Evolutionary conservation across 2,329 filamentous ascomycete genomes (phyloP).

Genomic region (Berkeleyomyces basicola): DNA sequence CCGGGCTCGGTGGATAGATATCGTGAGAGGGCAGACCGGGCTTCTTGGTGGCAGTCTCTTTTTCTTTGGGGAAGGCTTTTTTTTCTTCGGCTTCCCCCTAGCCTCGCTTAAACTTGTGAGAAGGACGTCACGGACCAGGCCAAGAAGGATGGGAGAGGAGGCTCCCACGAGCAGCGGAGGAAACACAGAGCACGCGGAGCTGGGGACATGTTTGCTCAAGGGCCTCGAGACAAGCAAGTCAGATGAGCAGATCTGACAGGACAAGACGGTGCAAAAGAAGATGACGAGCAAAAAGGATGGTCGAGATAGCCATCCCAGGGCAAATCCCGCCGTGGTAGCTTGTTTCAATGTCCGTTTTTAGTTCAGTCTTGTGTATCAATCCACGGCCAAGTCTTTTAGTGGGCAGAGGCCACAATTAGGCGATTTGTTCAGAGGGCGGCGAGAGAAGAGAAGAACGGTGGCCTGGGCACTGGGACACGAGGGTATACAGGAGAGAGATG

Average conservation of each 20-base stretch:
- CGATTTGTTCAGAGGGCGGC: not conserved
- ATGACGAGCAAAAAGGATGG: not conserved
- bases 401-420: not conserved
- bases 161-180: not conserved
- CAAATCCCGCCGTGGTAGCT: not conserved
- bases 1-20: not conserved
- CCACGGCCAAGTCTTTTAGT: not conserved
- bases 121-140: not conserved
- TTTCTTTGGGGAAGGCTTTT: not conserved
- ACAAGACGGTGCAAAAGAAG: not conserved
- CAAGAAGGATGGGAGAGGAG: not conserved
- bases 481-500: not conserved
- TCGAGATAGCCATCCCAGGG: not conserved
- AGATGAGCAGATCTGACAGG: not conserved
- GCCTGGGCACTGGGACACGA: not conserved
- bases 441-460: not conserved
- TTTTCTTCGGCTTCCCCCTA: not conserved
- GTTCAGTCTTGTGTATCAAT: not conserved
- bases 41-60: not conserved
- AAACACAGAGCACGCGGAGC: not conserved
- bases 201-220: not conserved
- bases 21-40: not conserved
- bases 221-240: not conserved
- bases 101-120: slow-evolving; percentile 4
- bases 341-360: not conserved